These are phyloP conservation scores for Ganoderma multipileum DNA, from an alignment of 1,284 basidiomycete species.

Conservation along the genomic window DNA sequence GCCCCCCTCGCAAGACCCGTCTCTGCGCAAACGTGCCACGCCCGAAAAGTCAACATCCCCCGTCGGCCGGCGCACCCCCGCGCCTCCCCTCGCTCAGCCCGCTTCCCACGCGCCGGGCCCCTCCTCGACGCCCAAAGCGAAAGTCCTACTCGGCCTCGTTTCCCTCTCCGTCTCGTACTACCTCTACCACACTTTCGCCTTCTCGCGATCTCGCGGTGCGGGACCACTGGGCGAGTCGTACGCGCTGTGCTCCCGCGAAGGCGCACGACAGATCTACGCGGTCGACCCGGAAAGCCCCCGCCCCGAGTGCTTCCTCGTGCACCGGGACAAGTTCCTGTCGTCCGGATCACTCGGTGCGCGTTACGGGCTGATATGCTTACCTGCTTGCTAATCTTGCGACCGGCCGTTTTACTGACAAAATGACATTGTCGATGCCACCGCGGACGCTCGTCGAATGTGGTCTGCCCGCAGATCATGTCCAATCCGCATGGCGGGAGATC, in stretches of 20 bases:
- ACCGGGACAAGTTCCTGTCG: conserved; percentile 54
- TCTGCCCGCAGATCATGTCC: conserved; percentile 20
- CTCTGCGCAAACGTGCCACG: conserved; percentile 32
- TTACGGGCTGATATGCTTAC: conserved; percentile 19
- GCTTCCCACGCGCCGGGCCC: background rate
- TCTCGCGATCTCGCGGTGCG: background rate
- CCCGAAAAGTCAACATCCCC: conserved; percentile 21
- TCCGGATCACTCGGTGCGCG: conserved; percentile 61
- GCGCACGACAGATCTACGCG: conserved; percentile 58
- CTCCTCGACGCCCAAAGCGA: conserved; percentile 2
- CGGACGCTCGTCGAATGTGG: no score
- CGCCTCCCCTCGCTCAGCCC: background rate
- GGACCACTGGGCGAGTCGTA: conserved; percentile 44
- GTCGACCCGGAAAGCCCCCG: conserved; percentile 57
- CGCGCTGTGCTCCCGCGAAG: conserved; percentile 63
- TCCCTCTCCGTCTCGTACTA: conserved; percentile 25
- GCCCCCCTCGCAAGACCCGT: conserved; percentile 25
- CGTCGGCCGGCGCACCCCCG: background rate
- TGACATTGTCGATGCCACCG: no score
- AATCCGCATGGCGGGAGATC: conserved; percentile 19
- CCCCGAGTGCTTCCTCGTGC: conserved; percentile 67
- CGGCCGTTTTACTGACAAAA: no score
- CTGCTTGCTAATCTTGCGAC: no score
- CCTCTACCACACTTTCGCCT: conserved; percentile 13
- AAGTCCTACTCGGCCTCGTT: conserved; percentile 20